These are phyloP conservation scores for Didymella exigua DNA, from an alignment of 2,329 filamentous ascomycete species.

Conservation along the genomic window DNA sequence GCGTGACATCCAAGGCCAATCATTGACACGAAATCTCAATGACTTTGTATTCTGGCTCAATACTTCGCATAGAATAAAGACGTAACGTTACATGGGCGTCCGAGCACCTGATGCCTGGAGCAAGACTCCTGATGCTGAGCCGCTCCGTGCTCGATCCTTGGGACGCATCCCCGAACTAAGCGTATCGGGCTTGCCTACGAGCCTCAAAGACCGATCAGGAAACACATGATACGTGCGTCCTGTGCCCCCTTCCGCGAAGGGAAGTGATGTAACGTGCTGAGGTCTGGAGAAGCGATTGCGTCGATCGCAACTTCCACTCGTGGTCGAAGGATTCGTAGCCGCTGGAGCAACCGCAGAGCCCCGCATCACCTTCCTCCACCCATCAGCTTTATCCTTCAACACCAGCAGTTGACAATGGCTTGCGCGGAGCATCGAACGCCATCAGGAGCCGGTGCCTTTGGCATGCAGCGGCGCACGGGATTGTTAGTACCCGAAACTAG, in stretches of 20 bases:
- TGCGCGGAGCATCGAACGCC: neutral
- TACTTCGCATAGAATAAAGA: neutral
- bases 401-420: neutral
- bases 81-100: slow-evolving; percentile 17
- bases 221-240: slow-evolving; percentile 15
- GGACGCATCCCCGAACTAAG: slow-evolving; percentile 10
- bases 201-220: slow-evolving; percentile 7
- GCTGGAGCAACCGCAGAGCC: slow-evolving; percentile 4
- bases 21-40: neutral
- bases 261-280: slow-evolving; percentile 13
- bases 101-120: slow-evolving; percentile 8
- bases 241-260: slow-evolving; percentile 2
- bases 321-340: slow-evolving; percentile 4
- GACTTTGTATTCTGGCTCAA: slow-evolving; percentile 1
- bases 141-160: slow-evolving; percentile 6
- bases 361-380: slow-evolving; percentile 2
- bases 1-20: neutral
- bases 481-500: slow-evolving; percentile 8
- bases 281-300: slow-evolving; percentile 4
- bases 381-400: neutral
- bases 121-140: neutral
- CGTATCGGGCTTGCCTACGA: slow-evolving; percentile 5
- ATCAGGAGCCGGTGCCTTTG: neutral
- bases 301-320: slow-evolving; percentile 15
- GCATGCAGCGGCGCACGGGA: slow-evolving; percentile 8